These are phyloP conservation scores for Penicillium decumbens DNA, from an alignment of 2,329 filamentous ascomycete genomes.

Conservation along the genomic window DNA sequence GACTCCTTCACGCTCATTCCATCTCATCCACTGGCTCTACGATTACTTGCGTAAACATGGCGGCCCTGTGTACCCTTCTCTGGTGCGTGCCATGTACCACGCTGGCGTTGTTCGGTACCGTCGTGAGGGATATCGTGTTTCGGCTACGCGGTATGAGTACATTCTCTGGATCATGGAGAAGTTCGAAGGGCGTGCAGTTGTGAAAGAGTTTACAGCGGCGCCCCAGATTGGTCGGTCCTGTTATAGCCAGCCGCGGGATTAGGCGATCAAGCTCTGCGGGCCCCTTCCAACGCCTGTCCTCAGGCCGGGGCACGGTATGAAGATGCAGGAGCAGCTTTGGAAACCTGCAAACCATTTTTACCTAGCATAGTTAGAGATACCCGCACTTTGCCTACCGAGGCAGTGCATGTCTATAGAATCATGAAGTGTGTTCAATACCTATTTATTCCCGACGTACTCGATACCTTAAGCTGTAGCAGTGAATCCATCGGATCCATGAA, in stretches of 20 bases:
- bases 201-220: slow-evolving; percentile 25
- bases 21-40: slow-evolving; percentile 48
- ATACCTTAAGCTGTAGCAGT: slow-evolving; percentile 5
- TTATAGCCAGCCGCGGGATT: not conserved
- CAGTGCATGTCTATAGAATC: not conserved
- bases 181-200: slow-evolving; percentile 43
- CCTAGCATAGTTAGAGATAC: slow-evolving; percentile 12
- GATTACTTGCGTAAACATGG: slow-evolving; percentile 41
- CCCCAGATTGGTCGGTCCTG: slow-evolving; percentile 16
- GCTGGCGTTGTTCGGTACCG: slow-evolving; percentile 47
- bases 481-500: slow-evolving; percentile 6
- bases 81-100: slow-evolving; percentile 49
- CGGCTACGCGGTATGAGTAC: slow-evolving; percentile 38
- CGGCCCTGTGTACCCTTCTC: slow-evolving; percentile 40
- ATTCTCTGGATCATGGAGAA: slow-evolving; percentile 42
- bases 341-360: not conserved
- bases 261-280: not conserved
- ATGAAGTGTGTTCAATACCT: not conserved
- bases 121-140: slow-evolving; percentile 33
- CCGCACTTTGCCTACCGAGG: slow-evolving; percentile 1
- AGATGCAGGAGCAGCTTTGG: not conserved
- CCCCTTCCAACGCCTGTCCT: not conserved
- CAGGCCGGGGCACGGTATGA: not conserved
- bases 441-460: slow-evolving; percentile 1
- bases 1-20: slow-evolving; percentile 40